These are phyloP conservation scores for Diaporthe destruens DNA, from an alignment of 2,329 filamentous ascomycete genomes.

Conservation along the genomic window DNA sequence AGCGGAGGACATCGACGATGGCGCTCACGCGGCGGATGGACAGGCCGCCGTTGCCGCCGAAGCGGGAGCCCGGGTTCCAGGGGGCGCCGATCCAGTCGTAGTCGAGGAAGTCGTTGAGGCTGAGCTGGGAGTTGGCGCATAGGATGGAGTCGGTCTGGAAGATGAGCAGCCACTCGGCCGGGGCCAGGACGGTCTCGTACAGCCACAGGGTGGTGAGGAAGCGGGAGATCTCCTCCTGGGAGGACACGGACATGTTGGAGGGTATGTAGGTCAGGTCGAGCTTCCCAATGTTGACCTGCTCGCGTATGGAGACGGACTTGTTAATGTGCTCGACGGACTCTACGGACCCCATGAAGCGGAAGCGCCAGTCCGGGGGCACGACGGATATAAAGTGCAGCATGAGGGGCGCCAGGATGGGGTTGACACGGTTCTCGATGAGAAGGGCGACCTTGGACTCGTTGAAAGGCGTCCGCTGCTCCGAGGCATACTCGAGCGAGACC, in stretches of 20 bases:
- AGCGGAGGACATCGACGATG: slow-evolving; percentile 61
- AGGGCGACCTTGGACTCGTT: slow-evolving; percentile 66
- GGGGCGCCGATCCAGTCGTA: slow-evolving; percentile 67
- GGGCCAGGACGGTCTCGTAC: slow-evolving; percentile 64
- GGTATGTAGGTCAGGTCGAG: slow-evolving; percentile 64
- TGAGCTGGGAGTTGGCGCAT: slow-evolving; percentile 65
- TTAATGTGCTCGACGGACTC: slow-evolving; percentile 45
- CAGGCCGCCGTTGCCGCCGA: slow-evolving; percentile 66
- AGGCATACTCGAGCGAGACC: slow-evolving; percentile 41
- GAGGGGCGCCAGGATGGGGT: slow-evolving; percentile 63
- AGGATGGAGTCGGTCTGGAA: slow-evolving; percentile 69
- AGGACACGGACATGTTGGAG: slow-evolving; percentile 59
- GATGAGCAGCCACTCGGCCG: slow-evolving; percentile 66
- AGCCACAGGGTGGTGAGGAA: slow-evolving; percentile 64
- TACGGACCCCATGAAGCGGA: slow-evolving; percentile 65
- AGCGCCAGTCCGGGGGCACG: slow-evolving; percentile 67
- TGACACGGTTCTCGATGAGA: slow-evolving; percentile 62
- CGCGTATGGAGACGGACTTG: slow-evolving; percentile 58
- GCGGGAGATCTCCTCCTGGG: slow-evolving; percentile 62
- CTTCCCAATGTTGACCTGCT: slow-evolving; percentile 64
- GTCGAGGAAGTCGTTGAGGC: slow-evolving; percentile 66
- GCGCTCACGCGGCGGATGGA: slow-evolving; percentile 65
- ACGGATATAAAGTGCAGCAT: slow-evolving; percentile 66
- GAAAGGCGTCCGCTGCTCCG: slow-evolving; percentile 52
- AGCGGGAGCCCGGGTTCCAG: slow-evolving; percentile 57